Percentiles rank a stretch among this genome's conserved stretches.
Evolutionary conservation across 768 basidiomycete genomes (phyloP).

Genomic region (Stropharia rugosoannulata): DNA sequence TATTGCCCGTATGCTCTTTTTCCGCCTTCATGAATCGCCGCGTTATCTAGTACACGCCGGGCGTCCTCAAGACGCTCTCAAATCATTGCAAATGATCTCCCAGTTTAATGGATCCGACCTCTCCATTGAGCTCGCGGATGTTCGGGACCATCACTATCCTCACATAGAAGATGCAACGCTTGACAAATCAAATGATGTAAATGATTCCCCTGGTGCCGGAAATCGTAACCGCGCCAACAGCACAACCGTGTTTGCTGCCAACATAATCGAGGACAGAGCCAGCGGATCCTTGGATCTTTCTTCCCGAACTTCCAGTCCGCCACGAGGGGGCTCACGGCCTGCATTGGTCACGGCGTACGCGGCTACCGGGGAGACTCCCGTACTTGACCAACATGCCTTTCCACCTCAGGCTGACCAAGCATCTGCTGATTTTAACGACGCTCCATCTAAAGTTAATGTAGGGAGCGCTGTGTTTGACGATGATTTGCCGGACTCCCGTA

Average conservation of each 20-base stretch:
- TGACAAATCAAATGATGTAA: neutral
- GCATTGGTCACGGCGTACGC: slow-evolving; percentile 29
- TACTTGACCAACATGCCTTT: slow-evolving; percentile 28
- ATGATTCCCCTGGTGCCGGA: neutral
- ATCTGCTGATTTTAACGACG: no score
- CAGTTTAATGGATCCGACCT: slow-evolving; percentile 80
- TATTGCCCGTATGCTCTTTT: slow-evolving; percentile 81
- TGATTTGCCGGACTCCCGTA: neutral
- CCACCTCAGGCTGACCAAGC: slow-evolving; percentile 16
- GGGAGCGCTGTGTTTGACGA: neutral
- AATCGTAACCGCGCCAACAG: slow-evolving; percentile 25
- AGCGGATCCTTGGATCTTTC: neutral
- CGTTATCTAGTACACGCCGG: slow-evolving; percentile 91
- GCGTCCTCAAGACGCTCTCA: slow-evolving; percentile 79
- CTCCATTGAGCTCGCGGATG: slow-evolving; percentile 68
- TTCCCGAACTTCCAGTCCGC: slow-evolving; percentile 3
- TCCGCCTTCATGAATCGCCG: slow-evolving; percentile 92
- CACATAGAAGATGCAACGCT: neutral
- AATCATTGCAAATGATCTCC: slow-evolving; percentile 82
- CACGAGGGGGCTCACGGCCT: slow-evolving; percentile 4
- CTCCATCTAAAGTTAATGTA: neutral
- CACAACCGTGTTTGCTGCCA: slow-evolving; percentile 33
- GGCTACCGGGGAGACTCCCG: slow-evolving; percentile 30
- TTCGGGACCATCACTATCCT: slow-evolving; percentile 43
- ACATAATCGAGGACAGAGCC: slow-evolving; percentile 24